These are phyloP conservation scores for Coniochaeta sp. DNA, from an alignment of 2,329 filamentous ascomycete genomes.

Conservation along the genomic window DNA sequence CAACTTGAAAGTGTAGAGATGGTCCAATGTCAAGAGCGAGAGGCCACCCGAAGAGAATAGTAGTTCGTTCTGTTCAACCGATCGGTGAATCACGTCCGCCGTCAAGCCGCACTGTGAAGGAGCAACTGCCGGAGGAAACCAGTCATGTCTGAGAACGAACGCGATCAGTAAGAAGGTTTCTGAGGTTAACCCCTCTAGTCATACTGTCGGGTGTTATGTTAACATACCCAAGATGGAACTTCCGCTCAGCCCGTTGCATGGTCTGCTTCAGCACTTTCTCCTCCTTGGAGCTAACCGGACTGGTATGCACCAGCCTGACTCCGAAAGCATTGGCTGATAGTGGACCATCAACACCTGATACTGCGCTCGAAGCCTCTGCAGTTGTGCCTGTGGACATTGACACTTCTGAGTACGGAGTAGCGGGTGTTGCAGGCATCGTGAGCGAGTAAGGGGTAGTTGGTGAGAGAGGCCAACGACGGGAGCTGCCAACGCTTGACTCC, in stretches of 20 bases:
- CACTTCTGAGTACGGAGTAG: constrained; percentile 27
- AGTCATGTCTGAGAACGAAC: constrained; percentile 24
- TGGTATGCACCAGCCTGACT: constrained; percentile 43
- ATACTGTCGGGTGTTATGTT: background rate
- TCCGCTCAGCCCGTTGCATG: constrained; percentile 46
- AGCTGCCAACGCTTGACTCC: constrained; percentile 13
- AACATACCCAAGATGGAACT: constrained; percentile 34
- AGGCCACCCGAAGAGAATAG: constrained; percentile 55
- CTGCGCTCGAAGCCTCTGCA: constrained; percentile 9
- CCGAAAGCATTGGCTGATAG: constrained; percentile 33
- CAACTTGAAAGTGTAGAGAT: constrained; percentile 57
- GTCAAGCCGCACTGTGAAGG: constrained; percentile 38
- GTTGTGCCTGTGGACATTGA: constrained; percentile 25
- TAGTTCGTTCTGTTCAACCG: constrained; percentile 52
- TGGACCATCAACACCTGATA: constrained; percentile 4
- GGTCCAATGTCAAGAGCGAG: constrained; percentile 52
- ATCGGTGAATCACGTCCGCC: constrained; percentile 46
- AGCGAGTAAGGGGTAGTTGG: constrained; percentile 33
- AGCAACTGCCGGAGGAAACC: constrained; percentile 36
- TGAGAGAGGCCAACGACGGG: constrained; percentile 16
- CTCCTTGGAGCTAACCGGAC: constrained; percentile 35
- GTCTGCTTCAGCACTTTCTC: constrained; percentile 40
- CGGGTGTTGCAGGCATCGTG: constrained; percentile 40
- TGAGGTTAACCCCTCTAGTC: too few species aligned
- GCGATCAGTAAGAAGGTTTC: background rate